Percentiles rank a stretch among this genome's conserved stretches.
Conservation (phyloP, 352 stramenopile genomes). For the Elongisporangium prolatum region DNA sequence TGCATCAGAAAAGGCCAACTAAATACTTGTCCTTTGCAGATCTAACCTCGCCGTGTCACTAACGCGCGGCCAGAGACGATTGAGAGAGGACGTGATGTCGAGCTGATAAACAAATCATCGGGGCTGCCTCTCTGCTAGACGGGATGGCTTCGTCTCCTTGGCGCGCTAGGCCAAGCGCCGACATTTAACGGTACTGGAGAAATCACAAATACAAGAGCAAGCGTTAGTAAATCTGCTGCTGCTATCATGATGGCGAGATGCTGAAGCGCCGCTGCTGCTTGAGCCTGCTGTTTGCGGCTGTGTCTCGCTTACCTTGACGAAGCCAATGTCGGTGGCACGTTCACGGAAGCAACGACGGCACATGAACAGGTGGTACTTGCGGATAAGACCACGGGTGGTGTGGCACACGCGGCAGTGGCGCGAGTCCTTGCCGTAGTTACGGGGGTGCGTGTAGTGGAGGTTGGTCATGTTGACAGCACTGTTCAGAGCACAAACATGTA, state of each 20-base stretch:
- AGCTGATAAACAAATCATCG: not conserved
- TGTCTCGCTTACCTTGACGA: constrained; percentile 83
- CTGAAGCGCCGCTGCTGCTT: not conserved
- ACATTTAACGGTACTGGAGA: constrained; percentile 60
- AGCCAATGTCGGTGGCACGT: constrained; percentile 93
- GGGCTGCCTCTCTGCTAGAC: not conserved
- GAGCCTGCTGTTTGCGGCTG: not conserved
- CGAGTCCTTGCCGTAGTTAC: constrained; percentile 89
- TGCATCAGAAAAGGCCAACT: not conserved
- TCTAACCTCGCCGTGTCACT: not conserved
- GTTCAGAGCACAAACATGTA: constrained; percentile 2
- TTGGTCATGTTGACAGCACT: constrained; percentile 85
- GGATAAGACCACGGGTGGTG: constrained; percentile 91
- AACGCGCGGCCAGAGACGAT: not conserved
- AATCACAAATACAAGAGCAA: constrained; percentile 10
- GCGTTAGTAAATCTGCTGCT: not conserved
- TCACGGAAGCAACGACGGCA: constrained; percentile 96
- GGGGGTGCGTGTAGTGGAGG: constrained; percentile 83
- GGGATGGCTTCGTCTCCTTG: not conserved
- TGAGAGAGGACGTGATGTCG: not conserved
- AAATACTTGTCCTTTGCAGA: not conserved
- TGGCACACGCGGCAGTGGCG: constrained; percentile 89
- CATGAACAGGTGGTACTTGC: constrained; percentile 96
- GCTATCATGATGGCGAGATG: not conserved
- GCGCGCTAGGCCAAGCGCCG: not conserved